Percentiles rank a stretch among this genome's conserved stretches.
phyloP scores from a whole-genome alignment of 257 asterid genomes.

The Nicotiana attenuata region DNA sequence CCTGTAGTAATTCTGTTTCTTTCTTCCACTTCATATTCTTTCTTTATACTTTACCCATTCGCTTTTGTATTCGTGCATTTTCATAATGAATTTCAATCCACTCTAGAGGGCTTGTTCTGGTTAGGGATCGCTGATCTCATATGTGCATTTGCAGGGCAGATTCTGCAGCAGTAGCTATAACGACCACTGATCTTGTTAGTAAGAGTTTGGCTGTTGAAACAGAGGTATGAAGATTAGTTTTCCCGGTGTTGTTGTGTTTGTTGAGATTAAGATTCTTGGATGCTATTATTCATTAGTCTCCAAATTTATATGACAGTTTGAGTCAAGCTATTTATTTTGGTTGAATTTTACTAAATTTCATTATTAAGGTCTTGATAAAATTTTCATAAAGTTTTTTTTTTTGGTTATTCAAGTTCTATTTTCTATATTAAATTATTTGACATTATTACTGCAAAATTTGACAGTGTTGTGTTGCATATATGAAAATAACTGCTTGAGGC shows the following conservation, averaged over 20 bases:
- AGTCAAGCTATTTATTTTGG: background rate
- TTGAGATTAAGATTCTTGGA: background rate
- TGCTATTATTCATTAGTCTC: background rate
- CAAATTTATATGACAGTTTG: background rate
- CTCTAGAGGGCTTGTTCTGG: background rate
- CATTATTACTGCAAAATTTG: background rate
- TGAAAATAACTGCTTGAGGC: background rate
- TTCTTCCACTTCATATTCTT: background rate
- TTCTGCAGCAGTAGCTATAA: conserved; percentile 95
- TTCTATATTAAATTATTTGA: background rate
- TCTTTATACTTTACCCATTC: background rate
- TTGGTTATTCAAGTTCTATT: background rate
- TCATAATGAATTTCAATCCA: background rate
- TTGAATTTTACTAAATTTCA: background rate
- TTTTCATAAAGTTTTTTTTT: background rate
- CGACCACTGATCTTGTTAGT: conserved; percentile 97
- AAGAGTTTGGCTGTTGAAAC: conserved; percentile 86
- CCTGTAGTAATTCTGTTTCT: background rate
- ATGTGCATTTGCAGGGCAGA: conserved; percentile 52
- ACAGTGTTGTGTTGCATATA: background rate
- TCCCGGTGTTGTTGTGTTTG: background rate
- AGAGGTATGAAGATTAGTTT: conserved; percentile 35
- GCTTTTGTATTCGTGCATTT: background rate
- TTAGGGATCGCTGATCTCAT: background rate
- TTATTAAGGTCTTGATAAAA: background rate